Evolutionary conservation across 2,329 filamentous ascomycete genomes (phyloP).

Genomic region (Fusarium sp.): DNA sequence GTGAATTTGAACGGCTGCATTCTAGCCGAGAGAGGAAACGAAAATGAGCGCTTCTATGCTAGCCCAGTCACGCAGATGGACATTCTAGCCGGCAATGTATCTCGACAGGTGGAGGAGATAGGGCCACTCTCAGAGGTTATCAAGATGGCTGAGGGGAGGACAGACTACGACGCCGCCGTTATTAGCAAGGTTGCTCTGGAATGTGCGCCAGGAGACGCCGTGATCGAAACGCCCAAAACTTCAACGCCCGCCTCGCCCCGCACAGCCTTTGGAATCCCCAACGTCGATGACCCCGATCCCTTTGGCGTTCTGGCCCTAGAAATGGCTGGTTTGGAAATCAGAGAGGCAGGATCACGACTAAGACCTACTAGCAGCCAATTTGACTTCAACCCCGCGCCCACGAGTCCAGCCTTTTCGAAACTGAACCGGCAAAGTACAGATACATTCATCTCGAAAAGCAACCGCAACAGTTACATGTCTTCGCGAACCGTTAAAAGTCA

Average conservation of each 20-base stretch:
- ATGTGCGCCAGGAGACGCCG: conserved; percentile 79
- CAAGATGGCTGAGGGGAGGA: conserved; percentile 85
- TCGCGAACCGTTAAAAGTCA: conserved; percentile 73
- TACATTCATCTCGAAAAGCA: conserved; percentile 66
- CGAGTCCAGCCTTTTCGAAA: conserved; percentile 72
- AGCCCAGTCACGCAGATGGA: conserved; percentile 62
- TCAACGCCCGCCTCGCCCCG: conserved; percentile 50
- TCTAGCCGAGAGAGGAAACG: conserved; percentile 64
- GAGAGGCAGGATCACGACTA: conserved; percentile 78
- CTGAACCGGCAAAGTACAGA: conserved; percentile 75
- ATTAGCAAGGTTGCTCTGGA: conserved; percentile 70
- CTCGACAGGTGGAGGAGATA: conserved; percentile 63
- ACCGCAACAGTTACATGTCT: conserved; percentile 79
- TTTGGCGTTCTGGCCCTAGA: conserved; percentile 92
- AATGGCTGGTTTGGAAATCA: conserved; percentile 86
- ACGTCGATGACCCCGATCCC: conserved; percentile 84
- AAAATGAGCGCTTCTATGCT: conserved; percentile 68
- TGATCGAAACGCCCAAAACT: conserved; percentile 58
- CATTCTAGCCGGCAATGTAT: conserved; percentile 65
- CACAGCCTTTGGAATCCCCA: conserved; percentile 78
- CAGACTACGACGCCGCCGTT: conserved; percentile 73
- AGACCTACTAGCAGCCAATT: conserved; percentile 82
- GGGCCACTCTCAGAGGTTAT: conserved; percentile 79
- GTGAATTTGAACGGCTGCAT: conserved; percentile 66
- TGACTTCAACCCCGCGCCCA: conserved; percentile 79